phyloP scores from a whole-genome alignment of 306 rosid species.

The Pyrus communis region DNA sequence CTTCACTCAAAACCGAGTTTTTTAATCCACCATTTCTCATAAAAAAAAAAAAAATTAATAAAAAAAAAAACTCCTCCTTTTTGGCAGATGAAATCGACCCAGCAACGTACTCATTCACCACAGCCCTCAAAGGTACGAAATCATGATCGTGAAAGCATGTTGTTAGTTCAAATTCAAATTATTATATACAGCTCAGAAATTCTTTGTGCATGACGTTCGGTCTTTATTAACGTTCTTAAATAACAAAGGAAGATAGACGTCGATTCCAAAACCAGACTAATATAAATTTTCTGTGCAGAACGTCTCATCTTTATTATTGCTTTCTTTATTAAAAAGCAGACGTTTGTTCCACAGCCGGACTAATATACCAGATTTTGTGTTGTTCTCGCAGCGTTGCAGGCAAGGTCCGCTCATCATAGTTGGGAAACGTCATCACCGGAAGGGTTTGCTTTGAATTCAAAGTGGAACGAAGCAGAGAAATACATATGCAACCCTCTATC shows the following conservation, averaged over 20 bases:
- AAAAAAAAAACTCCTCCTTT: neutral
- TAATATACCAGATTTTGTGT: neutral
- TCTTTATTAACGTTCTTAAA: no score
- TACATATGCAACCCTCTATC: constrained; percentile 91
- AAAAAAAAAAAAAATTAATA: neutral
- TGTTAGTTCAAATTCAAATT: neutral
- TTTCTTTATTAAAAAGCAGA: neutral
- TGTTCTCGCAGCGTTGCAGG: constrained; percentile 67
- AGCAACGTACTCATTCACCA: constrained; percentile 77
- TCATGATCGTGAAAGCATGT: neutral
- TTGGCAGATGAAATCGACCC: constrained; percentile 89
- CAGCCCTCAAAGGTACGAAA: constrained; percentile 69
- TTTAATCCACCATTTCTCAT: neutral
- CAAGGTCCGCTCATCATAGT: constrained; percentile 47
- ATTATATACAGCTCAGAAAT: no score
- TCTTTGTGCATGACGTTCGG: no score
- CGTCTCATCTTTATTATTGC: neutral
- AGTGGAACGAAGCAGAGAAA: constrained; percentile 96
- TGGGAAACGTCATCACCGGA: constrained; percentile 84
- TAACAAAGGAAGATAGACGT: no score
- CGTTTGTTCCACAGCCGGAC: neutral
- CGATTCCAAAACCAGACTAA: neutral
- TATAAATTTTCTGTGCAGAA: neutral
- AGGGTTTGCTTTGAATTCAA: constrained; percentile 84
- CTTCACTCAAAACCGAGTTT: neutral